A percentile compares a stretch with the other conserved stretches of the same genome.
These are phyloP conservation scores for Boletus fagicola DNA, from an alignment of 768 basidiomycete species.

Conservation along the genomic window DNA sequence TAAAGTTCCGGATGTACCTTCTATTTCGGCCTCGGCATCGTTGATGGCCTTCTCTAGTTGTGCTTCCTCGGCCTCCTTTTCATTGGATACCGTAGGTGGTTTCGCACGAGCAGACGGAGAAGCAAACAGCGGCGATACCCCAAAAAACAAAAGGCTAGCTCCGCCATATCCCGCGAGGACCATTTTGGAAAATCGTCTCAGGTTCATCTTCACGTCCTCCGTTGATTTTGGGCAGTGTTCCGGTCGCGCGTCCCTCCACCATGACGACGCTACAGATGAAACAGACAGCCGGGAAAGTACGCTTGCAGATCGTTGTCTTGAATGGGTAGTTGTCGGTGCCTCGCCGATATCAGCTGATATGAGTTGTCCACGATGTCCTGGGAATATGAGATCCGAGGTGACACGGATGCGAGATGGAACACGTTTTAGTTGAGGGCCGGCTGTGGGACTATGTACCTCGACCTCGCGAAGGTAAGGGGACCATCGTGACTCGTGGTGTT, in stretches of 20 bases:
- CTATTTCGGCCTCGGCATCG: slow-evolving; percentile 66
- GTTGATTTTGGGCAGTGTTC: slow-evolving; percentile 33
- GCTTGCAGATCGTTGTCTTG: slow-evolving; percentile 32
- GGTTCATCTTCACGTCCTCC: slow-evolving; percentile 59
- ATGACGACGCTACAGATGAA: slow-evolving; percentile 27
- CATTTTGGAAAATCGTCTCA: slow-evolving; percentile 80
- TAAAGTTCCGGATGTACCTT: slow-evolving; percentile 36
- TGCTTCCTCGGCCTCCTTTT: slow-evolving; percentile 56
- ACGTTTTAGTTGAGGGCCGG: slow-evolving; percentile 32
- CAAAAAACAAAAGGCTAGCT: slow-evolving; percentile 77
- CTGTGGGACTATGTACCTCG: slow-evolving; percentile 49
- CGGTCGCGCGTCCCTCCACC: slow-evolving; percentile 24
- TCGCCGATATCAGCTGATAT: slow-evolving; percentile 82
- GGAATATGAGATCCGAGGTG: slow-evolving; percentile 69
- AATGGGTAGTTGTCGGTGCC: slow-evolving; percentile 35
- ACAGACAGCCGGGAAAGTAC: slow-evolving; percentile 27
- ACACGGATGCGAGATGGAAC: slow-evolving; percentile 62
- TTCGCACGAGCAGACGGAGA: slow-evolving; percentile 25
- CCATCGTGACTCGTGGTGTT: slow-evolving; percentile 76
- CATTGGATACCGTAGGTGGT: slow-evolving; percentile 32
- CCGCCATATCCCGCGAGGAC: slow-evolving; percentile 85
- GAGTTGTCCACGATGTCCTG: slow-evolving; percentile 66
- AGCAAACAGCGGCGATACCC: slow-evolving; percentile 45
- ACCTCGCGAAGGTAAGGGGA: slow-evolving; percentile 65
- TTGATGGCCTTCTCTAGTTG: slow-evolving; percentile 65